Conservation (phyloP, 208 protist species). For the Trichomonas gallinae region DNA sequence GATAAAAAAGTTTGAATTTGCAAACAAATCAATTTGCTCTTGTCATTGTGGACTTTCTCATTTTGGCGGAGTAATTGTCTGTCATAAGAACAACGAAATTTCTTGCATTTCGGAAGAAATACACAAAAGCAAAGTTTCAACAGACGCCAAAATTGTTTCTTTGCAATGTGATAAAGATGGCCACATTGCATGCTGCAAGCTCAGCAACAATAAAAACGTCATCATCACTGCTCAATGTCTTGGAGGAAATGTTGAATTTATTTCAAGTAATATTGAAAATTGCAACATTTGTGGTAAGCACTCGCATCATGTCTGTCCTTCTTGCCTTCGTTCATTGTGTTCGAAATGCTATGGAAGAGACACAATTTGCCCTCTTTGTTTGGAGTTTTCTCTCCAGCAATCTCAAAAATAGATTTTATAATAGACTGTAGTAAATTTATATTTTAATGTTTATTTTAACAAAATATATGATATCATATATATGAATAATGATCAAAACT, state of each 20-base stretch:
- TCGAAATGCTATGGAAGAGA: neutral
- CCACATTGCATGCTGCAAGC: neutral
- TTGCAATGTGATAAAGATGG: neutral
- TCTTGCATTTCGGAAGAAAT: neutral
- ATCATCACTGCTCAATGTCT: neutral
- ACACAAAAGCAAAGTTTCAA: neutral
- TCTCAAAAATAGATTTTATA: neutral
- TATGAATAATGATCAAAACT: no score
- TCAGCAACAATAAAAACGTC: neutral
- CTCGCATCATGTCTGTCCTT: neutral
- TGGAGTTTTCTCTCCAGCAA: neutral
- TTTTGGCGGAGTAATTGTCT: neutral
- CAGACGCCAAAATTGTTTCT: neutral
- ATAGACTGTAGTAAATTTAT: no score
- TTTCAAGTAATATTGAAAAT: neutral
- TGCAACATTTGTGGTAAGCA: neutral
- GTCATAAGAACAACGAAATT: neutral
- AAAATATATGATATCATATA: no score
- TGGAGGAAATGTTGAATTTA: neutral
- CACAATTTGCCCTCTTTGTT: neutral
- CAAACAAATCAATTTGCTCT: neutral
- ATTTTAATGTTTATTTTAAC: no score
- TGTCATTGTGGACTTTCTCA: neutral
- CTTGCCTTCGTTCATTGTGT: neutral
- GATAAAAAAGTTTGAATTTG: neutral